Evolutionary conservation across 805 yeast species (phyloP).

Genomic region (Saccharomyces jurei): DNA sequence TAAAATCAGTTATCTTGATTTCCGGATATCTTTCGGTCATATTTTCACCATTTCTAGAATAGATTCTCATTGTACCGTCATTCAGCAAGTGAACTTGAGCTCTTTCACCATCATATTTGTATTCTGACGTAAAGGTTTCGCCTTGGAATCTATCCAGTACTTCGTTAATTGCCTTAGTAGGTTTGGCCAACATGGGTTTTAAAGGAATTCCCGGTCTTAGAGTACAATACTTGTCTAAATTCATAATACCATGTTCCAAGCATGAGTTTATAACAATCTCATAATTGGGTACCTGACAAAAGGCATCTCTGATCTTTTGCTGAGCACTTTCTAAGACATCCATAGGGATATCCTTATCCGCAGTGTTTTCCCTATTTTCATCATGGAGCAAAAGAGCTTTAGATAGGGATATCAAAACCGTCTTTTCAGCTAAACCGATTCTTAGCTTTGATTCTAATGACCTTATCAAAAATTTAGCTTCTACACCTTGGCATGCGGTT

Average conservation of each 20-base stretch:
- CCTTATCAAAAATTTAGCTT: constrained; percentile 84
- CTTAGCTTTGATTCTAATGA: constrained; percentile 88
- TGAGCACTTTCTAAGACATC: constrained; percentile 59
- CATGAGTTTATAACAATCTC: constrained; percentile 66
- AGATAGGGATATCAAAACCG: constrained; percentile 75
- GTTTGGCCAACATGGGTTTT: constrained; percentile 97
- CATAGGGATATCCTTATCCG: constrained; percentile 28
- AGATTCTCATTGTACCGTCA: constrained; percentile 63
- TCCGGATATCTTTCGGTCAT: constrained; percentile 97
- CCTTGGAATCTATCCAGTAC: constrained; percentile 82
- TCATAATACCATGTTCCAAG: constrained; percentile 56
- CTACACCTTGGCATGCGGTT: constrained; percentile 76
- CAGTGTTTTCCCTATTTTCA: constrained; percentile 18
- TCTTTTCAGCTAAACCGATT: constrained; percentile 89
- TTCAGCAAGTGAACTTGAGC: constrained; percentile 81
- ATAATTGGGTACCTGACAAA: constrained; percentile 84
- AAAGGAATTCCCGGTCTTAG: constrained; percentile 89
- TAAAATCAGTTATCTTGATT: constrained; percentile 58
- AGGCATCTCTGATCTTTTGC: constrained; percentile 73
- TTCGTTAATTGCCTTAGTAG: constrained; percentile 89
- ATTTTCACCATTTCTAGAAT: constrained; percentile 92
- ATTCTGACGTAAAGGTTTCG: constrained; percentile 86
- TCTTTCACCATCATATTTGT: constrained; percentile 95
- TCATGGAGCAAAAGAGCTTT: constrained; percentile 73
- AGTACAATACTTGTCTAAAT: constrained; percentile 58